Conservation (phyloP, 2,329 filamentous ascomycete species). For the Penicillium sp. region DNA sequence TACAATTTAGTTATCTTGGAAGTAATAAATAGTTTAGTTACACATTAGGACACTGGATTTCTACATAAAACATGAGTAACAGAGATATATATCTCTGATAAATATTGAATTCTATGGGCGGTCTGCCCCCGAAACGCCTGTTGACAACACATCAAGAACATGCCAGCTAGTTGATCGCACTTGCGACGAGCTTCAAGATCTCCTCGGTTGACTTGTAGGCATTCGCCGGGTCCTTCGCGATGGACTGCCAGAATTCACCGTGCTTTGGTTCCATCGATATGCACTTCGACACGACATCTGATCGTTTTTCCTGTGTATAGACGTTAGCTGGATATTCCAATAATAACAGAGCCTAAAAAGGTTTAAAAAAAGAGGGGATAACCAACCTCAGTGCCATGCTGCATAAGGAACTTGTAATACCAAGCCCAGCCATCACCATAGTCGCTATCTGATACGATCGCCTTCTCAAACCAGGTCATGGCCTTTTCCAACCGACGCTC, state of each 20-base stretch:
- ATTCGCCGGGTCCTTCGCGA: slow-evolving; percentile 84
- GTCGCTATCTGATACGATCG: slow-evolving; percentile 81
- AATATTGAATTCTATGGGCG: slow-evolving; percentile 3
- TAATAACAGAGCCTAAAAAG: not conserved
- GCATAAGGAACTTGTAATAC: slow-evolving; percentile 90
- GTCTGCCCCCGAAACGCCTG: slow-evolving; percentile 4
- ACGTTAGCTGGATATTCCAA: slow-evolving; percentile 5
- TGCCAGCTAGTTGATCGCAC: slow-evolving; percentile 26
- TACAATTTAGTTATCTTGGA: slow-evolving; percentile 6
- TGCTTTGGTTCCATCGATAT: slow-evolving; percentile 81
- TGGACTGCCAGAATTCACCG: slow-evolving; percentile 84
- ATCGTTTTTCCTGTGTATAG: slow-evolving; percentile 67
- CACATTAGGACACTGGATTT: not conserved
- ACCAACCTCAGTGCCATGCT: slow-evolving; percentile 79
- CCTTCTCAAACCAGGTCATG: slow-evolving; percentile 96
- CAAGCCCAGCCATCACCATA: slow-evolving; percentile 93
- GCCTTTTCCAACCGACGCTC: slow-evolving; percentile 92
- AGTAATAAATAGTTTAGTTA: not conserved
- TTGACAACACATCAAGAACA: slow-evolving; percentile 10
- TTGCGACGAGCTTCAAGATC: slow-evolving; percentile 74
- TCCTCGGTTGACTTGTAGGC: slow-evolving; percentile 73
- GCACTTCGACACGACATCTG: slow-evolving; percentile 79
- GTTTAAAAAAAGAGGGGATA: not conserved
- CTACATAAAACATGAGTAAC: not conserved
- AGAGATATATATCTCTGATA: not conserved